Base-by-base conservation (phyloP, 257 asterid species). In the Avicennia marina region DNA sequence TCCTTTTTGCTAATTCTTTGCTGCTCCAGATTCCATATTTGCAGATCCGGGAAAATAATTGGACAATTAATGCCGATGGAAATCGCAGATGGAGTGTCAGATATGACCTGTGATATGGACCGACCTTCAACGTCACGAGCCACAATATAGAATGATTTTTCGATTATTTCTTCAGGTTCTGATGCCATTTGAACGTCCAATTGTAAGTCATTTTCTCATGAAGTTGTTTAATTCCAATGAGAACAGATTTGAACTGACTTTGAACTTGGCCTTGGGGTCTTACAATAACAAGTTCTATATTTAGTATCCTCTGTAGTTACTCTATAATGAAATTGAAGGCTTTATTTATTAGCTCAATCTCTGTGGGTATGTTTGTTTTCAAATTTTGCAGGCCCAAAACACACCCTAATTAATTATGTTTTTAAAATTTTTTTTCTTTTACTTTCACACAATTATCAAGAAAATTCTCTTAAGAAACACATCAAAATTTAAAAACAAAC, bases 41-140 rank as follows among this genome's bases (percentile, higher is more conserved):
- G 65, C 91, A 86, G 84, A 66, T 89, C 58, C 80, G 85, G 21
- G 95, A 89, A 81, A 84, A 84, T 62, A 89, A 86, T 60, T 89
- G 95, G 94, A 83, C 97, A 1, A 58, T 86, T 26, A 84, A 82
- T 63, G 68, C 79, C 1, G 85, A 86, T 63, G 69, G 58, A 29
- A 67, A 71, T 16, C 75, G 95, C 24, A 78, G 74, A 66, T 89
- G 95, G 97, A 80, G 80, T 53, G 74, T 89, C 56, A 78, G 83
- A 67, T 89, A 83, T 46, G 66, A 70, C 73, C 72, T 86, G 50
- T 86, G 81, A 83, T 57, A 57, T 26, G 24, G 60, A 53, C 47
- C 9, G 53, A 10, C 18, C 47, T 49, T 41, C 42, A 58, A 43
- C 51, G 15, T 58, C 27, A 20, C 6, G 12, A 43, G 55, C 25